These are phyloP conservation scores for Carallia pectinifolia DNA, from an alignment of 345 rosid species.

Conservation along the genomic window DNA sequence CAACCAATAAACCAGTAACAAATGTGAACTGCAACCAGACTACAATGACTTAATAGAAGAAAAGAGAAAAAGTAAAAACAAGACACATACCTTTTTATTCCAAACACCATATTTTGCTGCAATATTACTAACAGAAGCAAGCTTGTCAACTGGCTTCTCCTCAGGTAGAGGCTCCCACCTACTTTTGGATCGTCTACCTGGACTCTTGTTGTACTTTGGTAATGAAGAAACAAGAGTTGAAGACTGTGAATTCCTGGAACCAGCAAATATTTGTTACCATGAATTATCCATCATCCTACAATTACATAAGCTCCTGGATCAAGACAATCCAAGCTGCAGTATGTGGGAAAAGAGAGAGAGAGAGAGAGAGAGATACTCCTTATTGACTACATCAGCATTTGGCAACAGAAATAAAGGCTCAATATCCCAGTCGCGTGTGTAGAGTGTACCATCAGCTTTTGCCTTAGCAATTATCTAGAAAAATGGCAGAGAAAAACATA, in stretches of 20 bases:
- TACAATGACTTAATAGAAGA: background rate
- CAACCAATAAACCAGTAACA: background rate
- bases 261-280: background rate
- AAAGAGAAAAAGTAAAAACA: background rate
- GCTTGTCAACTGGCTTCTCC: conserved; percentile 53
- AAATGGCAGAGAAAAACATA: background rate
- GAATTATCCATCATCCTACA: too few species aligned
- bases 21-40: background rate
- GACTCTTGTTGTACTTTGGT: conserved; percentile 55
- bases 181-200: conserved; percentile 75
- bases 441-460: conserved; percentile 61
- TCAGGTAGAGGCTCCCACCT: conserved; percentile 97
- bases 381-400: conserved; percentile 32
- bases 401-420: conserved; percentile 76
- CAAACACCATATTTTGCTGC: conserved; percentile 57
- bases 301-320: too few species aligned
- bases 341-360: background rate
- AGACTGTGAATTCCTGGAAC: conserved; percentile 32
- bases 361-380: conserved; percentile 48
- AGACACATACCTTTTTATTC: conserved; percentile 54
- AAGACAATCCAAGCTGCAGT: background rate
- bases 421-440: conserved; percentile 75
- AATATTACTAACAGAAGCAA: conserved; percentile 37
- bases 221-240: conserved; percentile 36
- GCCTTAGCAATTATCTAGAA: conserved; percentile 71